phyloP scores from a whole-genome alignment of 768 basidiomycete genomes.

The Leccinum longicurvipes region DNA sequence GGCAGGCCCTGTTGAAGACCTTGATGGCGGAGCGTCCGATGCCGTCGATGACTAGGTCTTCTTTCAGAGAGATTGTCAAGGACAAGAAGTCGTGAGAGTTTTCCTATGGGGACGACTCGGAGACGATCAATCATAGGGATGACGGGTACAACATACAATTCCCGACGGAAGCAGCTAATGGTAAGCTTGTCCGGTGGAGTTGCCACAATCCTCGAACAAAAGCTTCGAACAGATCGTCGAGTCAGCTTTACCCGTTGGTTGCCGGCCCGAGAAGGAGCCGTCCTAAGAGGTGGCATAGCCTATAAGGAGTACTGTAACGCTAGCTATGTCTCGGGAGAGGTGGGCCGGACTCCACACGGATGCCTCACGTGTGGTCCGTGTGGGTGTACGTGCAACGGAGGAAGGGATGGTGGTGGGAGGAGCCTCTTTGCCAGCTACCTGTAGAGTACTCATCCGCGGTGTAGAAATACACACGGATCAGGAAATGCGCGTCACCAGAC shows the following conservation, averaged over 20 bases:
- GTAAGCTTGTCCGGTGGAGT: too few relatives aligned
- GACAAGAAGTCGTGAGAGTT: not conserved
- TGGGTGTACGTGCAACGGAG: not conserved
- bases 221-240: too few relatives aligned
- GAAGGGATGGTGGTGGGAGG: not conserved
- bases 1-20: slow-evolving; percentile 46
- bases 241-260: too few relatives aligned
- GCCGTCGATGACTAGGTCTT: not conserved
- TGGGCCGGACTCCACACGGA: not conserved
- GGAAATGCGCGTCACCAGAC: not conserved
- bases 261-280: too few relatives aligned
- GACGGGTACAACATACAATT: not conserved
- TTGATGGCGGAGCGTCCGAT: slow-evolving; percentile 35
- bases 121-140: not conserved
- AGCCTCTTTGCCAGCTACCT: not conserved
- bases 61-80: not conserved
- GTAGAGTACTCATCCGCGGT: too few relatives aligned
- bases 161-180: too few relatives aligned
- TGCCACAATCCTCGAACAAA: too few relatives aligned
- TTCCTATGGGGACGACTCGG: too few relatives aligned
- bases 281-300: too few relatives aligned
- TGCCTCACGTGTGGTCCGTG: not conserved
- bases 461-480: not conserved
- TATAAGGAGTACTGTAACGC: not conserved
- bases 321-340: not conserved